phyloP scores from a whole-genome alignment of 768 basidiomycete genomes.

The Rhodosporidiobolus odoratus region DNA sequence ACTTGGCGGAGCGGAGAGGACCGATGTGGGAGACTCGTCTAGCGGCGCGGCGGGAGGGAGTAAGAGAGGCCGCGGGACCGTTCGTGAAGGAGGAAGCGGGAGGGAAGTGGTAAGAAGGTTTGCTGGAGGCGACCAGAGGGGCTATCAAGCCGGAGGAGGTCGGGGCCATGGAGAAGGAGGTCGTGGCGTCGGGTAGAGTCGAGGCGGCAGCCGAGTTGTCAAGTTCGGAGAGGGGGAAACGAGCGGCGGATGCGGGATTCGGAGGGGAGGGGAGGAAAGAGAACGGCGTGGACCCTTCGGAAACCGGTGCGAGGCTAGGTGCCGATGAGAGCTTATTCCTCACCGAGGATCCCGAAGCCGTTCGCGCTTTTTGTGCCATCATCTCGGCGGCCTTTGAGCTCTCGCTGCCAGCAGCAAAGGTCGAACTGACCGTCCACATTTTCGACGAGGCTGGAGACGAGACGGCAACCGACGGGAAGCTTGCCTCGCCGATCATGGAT shows the following conservation, averaged over 20 bases:
- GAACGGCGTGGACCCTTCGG: slow-evolving; percentile 12
- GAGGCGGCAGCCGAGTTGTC: slow-evolving; percentile 10
- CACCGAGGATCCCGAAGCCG: slow-evolving; percentile 1
- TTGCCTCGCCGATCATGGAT: neutral
- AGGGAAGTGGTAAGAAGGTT: neutral
- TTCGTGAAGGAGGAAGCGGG: neutral
- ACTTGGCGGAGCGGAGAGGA: slow-evolving; percentile 29
- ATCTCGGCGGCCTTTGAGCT: slow-evolving; percentile 21
- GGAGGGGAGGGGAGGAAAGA: slow-evolving; percentile 19
- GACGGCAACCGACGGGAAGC: slow-evolving; percentile 23
- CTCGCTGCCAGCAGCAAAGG: neutral
- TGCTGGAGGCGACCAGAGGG: slow-evolving; percentile 25
- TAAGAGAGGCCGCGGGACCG: neutral
- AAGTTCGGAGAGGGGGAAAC: slow-evolving; percentile 28
- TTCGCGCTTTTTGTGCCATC: slow-evolving; percentile 24
- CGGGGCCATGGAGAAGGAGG: slow-evolving; percentile 28
- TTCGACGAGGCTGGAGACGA: slow-evolving; percentile 6
- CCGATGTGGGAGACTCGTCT: slow-evolving; percentile 35
- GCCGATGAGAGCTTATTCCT: neutral
- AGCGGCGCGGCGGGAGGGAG: neutral
- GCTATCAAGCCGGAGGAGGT: slow-evolving; percentile 24
- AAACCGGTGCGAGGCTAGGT: neutral
- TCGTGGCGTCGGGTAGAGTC: neutral
- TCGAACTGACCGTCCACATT: slow-evolving; percentile 29
- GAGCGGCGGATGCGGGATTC: neutral